Evolutionary conservation across 768 basidiomycete species (phyloP), one percentile per base, ranked within the genome.

Genomic region (Agrocybe praecox): DNA sequence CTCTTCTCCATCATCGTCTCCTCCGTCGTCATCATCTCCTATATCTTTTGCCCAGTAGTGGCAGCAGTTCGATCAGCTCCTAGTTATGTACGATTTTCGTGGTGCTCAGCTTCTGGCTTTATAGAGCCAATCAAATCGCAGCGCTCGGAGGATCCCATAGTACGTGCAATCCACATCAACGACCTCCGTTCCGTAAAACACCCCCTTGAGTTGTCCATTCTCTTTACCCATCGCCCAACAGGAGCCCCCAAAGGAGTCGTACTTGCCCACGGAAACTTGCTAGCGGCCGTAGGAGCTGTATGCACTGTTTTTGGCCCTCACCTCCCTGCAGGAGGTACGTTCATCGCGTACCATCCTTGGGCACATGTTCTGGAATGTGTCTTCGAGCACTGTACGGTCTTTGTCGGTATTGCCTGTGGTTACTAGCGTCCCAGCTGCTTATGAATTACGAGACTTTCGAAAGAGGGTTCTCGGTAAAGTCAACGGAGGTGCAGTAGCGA

Each of bases 281-380:
- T 92, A 46, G 85, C 92, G 0, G 83, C 88, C 17, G 75, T 94
- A 49, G 91, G 85, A 8, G 87, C 86, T 17, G 78, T 94, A 12
- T 78, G 81, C 71, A 74, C 69, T 22, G 76, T 93, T 2, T 77
- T 94, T 6, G 74, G 84, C 19, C 85, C 82, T 55, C 78, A 82
- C 60, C 67, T 86, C 46, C 72, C 72, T 15, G 60, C 64, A 23
- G 78, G 66, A 49, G 89, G 86, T 70, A 78, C 74, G 2, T 92
- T 80, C 72, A 83, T 94, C 52, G 93, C 92, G 3, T 94, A 90
- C 75, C 81, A 94, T 8, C 92, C 92, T 1, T 84, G 94, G 42
- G 91, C 91, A 2, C 93, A 96, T 67, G 92, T 95, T 63, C 79
- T 96, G 59, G 94, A 96, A 74, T 94, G 89, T 66, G 83, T 93